A percentile compares a stretch with the other conserved stretches of the same genome.
These are phyloP conservation scores for Fusarium gaditjirri DNA, from an alignment of 2,329 filamentous ascomycete genomes.

Conservation along the genomic window DNA sequence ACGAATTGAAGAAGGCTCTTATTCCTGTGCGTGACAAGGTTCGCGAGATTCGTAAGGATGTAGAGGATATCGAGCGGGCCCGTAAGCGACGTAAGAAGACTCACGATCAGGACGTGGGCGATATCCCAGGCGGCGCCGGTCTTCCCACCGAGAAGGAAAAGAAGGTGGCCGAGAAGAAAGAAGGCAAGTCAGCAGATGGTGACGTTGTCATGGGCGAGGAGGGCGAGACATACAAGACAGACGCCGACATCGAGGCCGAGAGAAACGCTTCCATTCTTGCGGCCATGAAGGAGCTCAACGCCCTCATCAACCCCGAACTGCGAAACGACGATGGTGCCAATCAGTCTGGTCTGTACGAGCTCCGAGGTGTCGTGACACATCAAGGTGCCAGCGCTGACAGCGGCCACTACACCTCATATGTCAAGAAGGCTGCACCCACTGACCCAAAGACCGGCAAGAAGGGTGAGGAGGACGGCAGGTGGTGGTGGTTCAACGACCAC, in stretches of 20 bases:
- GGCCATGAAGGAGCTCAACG: constrained; percentile 88
- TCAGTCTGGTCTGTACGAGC: constrained; percentile 93
- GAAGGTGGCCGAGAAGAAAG: constrained; percentile 62
- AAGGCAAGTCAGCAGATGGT: constrained; percentile 63
- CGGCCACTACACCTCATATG: constrained; percentile 96
- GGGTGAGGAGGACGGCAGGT: constrained; percentile 87
- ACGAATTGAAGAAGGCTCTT: constrained; percentile 83
- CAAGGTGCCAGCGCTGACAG: constrained; percentile 97
- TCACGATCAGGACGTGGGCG: constrained; percentile 58
- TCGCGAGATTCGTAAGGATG: constrained; percentile 92
- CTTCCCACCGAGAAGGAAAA: constrained; percentile 63
- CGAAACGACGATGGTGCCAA: constrained; percentile 84
- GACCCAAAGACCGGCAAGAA: constrained; percentile 81
- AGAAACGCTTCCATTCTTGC: constrained; percentile 76
- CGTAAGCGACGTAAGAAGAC: constrained; percentile 88
- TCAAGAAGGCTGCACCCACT: constrained; percentile 85
- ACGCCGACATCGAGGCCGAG: constrained; percentile 91
- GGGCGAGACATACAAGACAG: constrained; percentile 84
- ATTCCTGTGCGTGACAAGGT: constrained; percentile 97
- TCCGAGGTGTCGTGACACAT: constrained; percentile 93
- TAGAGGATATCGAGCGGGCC: constrained; percentile 89
- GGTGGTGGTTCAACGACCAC: constrained; percentile 99
- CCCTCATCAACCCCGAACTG: constrained; percentile 79
- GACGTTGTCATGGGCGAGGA: constrained; percentile 74
- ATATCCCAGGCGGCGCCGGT: constrained; percentile 59